Conservation (phyloP, 2,329 filamentous ascomycete genomes). For the Claviceps purpurea region DNA sequence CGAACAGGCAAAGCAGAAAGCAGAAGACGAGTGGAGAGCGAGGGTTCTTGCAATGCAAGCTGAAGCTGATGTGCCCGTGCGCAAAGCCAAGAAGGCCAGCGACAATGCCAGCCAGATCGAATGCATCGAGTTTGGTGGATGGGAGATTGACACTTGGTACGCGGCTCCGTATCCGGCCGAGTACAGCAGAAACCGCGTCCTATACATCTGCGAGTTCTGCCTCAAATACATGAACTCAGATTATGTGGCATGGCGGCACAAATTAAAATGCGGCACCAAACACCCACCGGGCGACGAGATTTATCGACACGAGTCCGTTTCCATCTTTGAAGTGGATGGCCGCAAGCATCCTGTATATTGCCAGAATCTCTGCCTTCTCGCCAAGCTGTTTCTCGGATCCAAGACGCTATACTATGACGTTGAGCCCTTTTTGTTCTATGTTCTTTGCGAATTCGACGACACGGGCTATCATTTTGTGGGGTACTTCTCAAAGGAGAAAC, state of each 20-base stretch:
- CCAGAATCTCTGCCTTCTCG: conserved; percentile 89
- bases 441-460: conserved; percentile 87
- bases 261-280: conserved; percentile 90
- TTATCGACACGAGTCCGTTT: conserved; percentile 79
- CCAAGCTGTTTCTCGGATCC: conserved; percentile 94
- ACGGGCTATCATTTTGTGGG: conserved; percentile 91
- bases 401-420: conserved; percentile 98
- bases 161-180: conserved; percentile 96
- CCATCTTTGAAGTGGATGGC: conserved; percentile 95
- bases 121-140: conserved; percentile 94
- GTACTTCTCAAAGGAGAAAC: conserved; percentile 99
- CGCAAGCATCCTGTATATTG: conserved; percentile 98
- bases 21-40: conserved; percentile 82
- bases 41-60: conserved; percentile 47
- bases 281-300: conserved; percentile 97
- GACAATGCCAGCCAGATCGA: conserved; percentile 93
- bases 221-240: conserved; percentile 99
- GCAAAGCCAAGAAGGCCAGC: conserved; percentile 60
- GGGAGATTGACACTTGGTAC: conserved; percentile 99
- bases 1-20: conserved; percentile 77
- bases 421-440: conserved; percentile 93
- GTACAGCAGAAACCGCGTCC: conserved; percentile 86
- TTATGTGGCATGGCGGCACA: conserved; percentile 95
- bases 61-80: conserved; percentile 46
- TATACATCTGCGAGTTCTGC: conserved; percentile 99